Conservation (phyloP, 768 basidiomycete genomes). For the Trametes maxima region DNA sequence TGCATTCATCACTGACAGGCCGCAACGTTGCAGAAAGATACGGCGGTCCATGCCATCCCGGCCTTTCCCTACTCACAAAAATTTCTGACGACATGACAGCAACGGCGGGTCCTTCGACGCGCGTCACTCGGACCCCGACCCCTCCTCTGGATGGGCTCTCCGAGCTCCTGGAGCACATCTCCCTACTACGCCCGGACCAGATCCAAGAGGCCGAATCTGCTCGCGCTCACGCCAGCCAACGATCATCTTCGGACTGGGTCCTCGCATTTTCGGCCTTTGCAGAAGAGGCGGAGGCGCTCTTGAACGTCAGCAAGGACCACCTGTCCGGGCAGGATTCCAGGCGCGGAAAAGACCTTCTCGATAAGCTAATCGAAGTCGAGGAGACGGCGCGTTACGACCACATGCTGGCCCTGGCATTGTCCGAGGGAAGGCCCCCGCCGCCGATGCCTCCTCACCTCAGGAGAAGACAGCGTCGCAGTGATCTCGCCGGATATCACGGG, state of each 20-base stretch:
- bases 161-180: background rate
- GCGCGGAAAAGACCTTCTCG: constrained; percentile 12
- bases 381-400: constrained; percentile 27
- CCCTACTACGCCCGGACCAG: background rate
- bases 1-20: too few species aligned
- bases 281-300: constrained; percentile 25
- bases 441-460: constrained; percentile 1
- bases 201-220: background rate
- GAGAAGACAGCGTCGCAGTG: background rate
- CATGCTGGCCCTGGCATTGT: constrained; percentile 24
- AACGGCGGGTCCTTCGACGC: too few species aligned
- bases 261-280: constrained; percentile 26
- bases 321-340: background rate
- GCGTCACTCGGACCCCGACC: background rate
- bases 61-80: too few species aligned
- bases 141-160: background rate
- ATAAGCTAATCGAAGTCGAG: constrained; percentile 26
- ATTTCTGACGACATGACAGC: too few species aligned
- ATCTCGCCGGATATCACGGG: background rate
- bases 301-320: constrained; percentile 7
- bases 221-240: background rate
- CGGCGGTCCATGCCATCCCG: too few species aligned
- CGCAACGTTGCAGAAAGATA: too few species aligned
- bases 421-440: constrained; percentile 23
- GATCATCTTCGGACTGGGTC: constrained; percentile 22